Evolutionary conservation across 148 eudicot species (phyloP), one percentile per base, ranked within the genome.

Genomic region (Spergularia marina): DNA sequence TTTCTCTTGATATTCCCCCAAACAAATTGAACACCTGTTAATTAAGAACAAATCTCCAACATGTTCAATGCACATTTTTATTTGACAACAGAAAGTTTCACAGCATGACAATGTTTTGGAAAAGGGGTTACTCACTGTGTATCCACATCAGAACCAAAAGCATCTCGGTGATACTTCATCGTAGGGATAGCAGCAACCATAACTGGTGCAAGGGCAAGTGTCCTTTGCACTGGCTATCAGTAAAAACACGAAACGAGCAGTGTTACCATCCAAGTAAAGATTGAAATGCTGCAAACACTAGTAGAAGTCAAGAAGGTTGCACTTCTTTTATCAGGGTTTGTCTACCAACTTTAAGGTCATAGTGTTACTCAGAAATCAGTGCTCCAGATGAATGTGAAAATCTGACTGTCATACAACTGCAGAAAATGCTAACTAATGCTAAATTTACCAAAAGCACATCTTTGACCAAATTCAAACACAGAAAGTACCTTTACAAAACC

Each of bases 151-250:
- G 89, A 82, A 80, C 80, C 79, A 76, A 90, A 90, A 20, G 89
- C 88, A 75, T 85, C 91, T 0, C 76, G 84, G 51, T 80, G 65
- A 75, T 81, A 90, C 79, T 85, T 88, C 86, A 85, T 78, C 10
- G 89, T 90, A 1, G 95, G 95, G 66, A 90, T 90, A 59, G 91
- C 91, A 77, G 87, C 90, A 63, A 90, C 85, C 76, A 83, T 79
- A 66, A 62, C 80, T 20, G 89, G 86, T 78, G 85, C 84, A 36
- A 90, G 89, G 39, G 90, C 95, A 65, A 71, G 82, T 75, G 67
- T 78, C 77, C 76, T 84, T 76, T 85, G 85, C 76, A 64, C 87
- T 82, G 85, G 83, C 94, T 90, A 89, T 82, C 77, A 78, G 40
- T 18, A 76, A 77, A 72, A 70, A 62, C 3, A 53, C n/a, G 15